Evolutionary conservation across 2,329 filamentous ascomycete genomes (phyloP).

Genomic region (Dichotomopilus funicola): DNA sequence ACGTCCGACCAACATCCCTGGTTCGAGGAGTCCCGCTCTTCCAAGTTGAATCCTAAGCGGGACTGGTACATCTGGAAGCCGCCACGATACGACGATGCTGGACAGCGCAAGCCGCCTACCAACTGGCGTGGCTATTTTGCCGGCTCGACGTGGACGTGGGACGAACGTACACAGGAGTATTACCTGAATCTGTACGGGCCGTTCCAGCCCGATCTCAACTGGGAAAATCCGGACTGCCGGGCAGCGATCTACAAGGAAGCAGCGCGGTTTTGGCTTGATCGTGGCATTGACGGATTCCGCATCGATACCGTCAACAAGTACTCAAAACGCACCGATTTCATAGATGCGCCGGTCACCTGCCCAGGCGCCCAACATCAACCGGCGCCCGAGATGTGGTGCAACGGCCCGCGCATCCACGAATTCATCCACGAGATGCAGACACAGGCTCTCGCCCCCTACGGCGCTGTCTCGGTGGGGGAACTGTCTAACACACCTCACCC

Average conservation of each 20-base stretch:
- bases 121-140: conserved; percentile 63
- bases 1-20: conserved; percentile 64
- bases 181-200: conserved; percentile 68
- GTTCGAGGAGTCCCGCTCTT: conserved; percentile 60
- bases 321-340: conserved; percentile 51
- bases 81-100: conserved; percentile 41
- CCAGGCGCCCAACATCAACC: conserved; percentile 43
- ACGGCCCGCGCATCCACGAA: conserved; percentile 63
- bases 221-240: conserved; percentile 61
- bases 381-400: conserved; percentile 51
- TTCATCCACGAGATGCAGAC: conserved; percentile 59
- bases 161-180: conserved; percentile 64
- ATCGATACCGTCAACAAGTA: conserved; percentile 71
- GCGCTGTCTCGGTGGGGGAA: conserved; percentile 64
- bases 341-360: conserved; percentile 50
- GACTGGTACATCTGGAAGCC: conserved; percentile 43
- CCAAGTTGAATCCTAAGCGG: conserved; percentile 54
- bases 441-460: conserved; percentile 50
- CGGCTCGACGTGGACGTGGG: conserved; percentile 61
- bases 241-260: conserved; percentile 63
- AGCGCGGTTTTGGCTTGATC: conserved; percentile 73
- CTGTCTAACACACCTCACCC: conserved; percentile 55
- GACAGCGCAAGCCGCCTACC: conserved; percentile 61
- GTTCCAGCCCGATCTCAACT: conserved; percentile 23
- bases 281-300: conserved; percentile 67